Conservation (phyloP, 495 filamentous ascomycete species). For the Amphirosellinia nigrospora region DNA sequence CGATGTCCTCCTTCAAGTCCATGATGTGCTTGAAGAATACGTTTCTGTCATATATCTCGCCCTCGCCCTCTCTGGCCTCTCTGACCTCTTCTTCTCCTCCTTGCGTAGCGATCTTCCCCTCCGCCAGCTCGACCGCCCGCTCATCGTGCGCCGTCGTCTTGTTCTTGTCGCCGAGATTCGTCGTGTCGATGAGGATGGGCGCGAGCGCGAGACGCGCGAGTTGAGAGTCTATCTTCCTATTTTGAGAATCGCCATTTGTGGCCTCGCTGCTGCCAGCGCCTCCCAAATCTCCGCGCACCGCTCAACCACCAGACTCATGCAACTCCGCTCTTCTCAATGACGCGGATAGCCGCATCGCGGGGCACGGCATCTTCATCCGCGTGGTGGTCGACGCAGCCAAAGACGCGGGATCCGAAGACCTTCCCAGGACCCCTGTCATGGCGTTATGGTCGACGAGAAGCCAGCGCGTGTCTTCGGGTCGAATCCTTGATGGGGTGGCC, state of each 20-base stretch:
- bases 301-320: conserved; percentile 75
- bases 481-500: conserved; percentile 16
- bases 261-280: conserved; percentile 30
- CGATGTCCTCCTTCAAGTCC: conserved; percentile 74
- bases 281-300: conserved; percentile 67
- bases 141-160: conserved; percentile 79
- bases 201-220: conserved; percentile 79
- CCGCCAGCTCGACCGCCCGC: conserved; percentile 68
- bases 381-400: conserved; percentile 93
- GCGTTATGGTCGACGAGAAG: conserved; percentile 92
- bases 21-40: conserved; percentile 68
- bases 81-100: not conserved
- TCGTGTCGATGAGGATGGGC: conserved; percentile 84
- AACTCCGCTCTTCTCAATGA: conserved; percentile 80
- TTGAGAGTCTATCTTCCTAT: conserved; percentile 51
- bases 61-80: conserved; percentile 19
- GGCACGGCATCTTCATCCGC: conserved; percentile 75
- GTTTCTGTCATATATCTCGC: conserved; percentile 55
- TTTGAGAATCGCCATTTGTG: no score
- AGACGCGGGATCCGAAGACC: conserved; percentile 52
- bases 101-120: conserved; percentile 43
- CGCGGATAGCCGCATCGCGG: conserved; percentile 56
- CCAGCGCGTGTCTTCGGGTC: conserved; percentile 55
- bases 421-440: conserved; percentile 60
- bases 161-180: conserved; percentile 68